phyloP scores from a whole-genome alignment of 805 yeast species.

The Ogataea kodamae region DNA sequence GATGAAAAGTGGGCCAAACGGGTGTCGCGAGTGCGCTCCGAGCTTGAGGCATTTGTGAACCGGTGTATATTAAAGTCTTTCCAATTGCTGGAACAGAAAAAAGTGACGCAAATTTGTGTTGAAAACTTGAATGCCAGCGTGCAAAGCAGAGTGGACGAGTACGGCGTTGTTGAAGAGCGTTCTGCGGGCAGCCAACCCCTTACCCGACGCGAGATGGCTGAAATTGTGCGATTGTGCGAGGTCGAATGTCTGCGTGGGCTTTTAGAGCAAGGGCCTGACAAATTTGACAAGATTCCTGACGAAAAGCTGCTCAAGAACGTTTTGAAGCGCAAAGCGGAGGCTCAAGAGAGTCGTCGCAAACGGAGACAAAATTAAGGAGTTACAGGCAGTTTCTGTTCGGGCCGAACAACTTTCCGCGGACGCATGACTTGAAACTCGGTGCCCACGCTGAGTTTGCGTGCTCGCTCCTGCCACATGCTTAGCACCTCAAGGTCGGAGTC shows the following conservation, averaged over 20 bases:
- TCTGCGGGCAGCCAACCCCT: slow-evolving; percentile 10
- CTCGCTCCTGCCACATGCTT: slow-evolving; percentile 50
- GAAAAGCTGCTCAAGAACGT: slow-evolving; percentile 57
- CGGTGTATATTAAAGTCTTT: slow-evolving; percentile 57
- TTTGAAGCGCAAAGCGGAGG: slow-evolving; percentile 44
- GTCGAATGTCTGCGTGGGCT: slow-evolving; percentile 45
- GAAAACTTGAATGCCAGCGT: slow-evolving; percentile 35
- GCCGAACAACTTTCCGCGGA: too few relatives aligned
- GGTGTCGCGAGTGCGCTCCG: slow-evolving; percentile 24
- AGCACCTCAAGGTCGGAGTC: slow-evolving; percentile 51
- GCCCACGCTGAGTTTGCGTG: slow-evolving; percentile 24
- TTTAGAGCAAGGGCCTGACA: slow-evolving; percentile 23
- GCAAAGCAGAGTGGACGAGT: slow-evolving; percentile 39
- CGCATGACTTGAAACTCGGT: slow-evolving; percentile 32
- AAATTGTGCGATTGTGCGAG: slow-evolving; percentile 56
- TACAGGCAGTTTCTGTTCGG: too few relatives aligned
- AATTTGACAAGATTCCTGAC: slow-evolving; percentile 51
- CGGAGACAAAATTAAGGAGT: too few relatives aligned
- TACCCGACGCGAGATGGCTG: slow-evolving; percentile 43
- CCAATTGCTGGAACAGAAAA: slow-evolving; percentile 52
- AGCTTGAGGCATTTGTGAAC: slow-evolving; percentile 36
- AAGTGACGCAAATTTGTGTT: slow-evolving; percentile 39
- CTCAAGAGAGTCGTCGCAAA: slow-evolving; percentile 23
- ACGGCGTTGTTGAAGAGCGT: slow-evolving; percentile 28
- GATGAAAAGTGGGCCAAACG: slow-evolving; percentile 33